Percentiles rank a stretch among this genome's conserved stretches.
Evolutionary conservation across 2,329 filamentous ascomycete species (phyloP).

Genomic region (Talaromyces sp.): DNA sequence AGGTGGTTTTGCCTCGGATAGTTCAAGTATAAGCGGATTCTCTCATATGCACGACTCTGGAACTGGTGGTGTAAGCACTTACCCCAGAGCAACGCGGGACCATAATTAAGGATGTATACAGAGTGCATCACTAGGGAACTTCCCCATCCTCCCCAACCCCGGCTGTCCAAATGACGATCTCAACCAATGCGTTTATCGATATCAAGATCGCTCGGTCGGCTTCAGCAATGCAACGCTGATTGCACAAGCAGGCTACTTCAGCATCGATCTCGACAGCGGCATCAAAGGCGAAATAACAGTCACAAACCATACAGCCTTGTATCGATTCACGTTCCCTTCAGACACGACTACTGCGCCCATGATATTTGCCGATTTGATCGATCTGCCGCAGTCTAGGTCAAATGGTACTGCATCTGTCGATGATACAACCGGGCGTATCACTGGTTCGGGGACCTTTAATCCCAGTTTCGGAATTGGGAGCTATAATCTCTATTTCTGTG

Average conservation of each 20-base stretch:
- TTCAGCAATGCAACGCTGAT: slow-evolving; percentile 53
- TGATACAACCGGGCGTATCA: slow-evolving; percentile 55
- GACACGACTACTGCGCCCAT: slow-evolving; percentile 40
- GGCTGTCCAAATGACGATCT: slow-evolving; percentile 60
- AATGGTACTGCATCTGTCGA: slow-evolving; percentile 58
- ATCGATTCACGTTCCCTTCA: slow-evolving; percentile 61
- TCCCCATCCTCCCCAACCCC: slow-evolving; percentile 66
- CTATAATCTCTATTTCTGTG: slow-evolving; percentile 62
- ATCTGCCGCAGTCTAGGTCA: slow-evolving; percentile 59
- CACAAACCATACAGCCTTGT: slow-evolving; percentile 62
- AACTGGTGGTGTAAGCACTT: slow-evolving; percentile 43
- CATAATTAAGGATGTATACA: slow-evolving; percentile 20
- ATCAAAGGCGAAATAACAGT: slow-evolving; percentile 65
- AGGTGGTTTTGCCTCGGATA: slow-evolving; percentile 55
- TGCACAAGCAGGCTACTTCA: slow-evolving; percentile 63
- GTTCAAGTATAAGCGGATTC: slow-evolving; percentile 51
- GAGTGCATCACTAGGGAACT: slow-evolving; percentile 65
- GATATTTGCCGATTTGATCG: slow-evolving; percentile 62
- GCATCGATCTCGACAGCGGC: slow-evolving; percentile 55
- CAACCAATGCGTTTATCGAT: slow-evolving; percentile 59
- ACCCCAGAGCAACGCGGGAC: slow-evolving; percentile 2
- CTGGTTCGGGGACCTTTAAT: slow-evolving; percentile 58
- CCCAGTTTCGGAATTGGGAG: slow-evolving; percentile 63
- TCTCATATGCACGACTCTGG: slow-evolving; percentile 52
- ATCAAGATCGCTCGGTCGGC: slow-evolving; percentile 46